Evolutionary conservation across 768 basidiomycete genomes (phyloP), one percentile per base, ranked within the genome.

Genomic region (Naematelia aurantialba): DNA sequence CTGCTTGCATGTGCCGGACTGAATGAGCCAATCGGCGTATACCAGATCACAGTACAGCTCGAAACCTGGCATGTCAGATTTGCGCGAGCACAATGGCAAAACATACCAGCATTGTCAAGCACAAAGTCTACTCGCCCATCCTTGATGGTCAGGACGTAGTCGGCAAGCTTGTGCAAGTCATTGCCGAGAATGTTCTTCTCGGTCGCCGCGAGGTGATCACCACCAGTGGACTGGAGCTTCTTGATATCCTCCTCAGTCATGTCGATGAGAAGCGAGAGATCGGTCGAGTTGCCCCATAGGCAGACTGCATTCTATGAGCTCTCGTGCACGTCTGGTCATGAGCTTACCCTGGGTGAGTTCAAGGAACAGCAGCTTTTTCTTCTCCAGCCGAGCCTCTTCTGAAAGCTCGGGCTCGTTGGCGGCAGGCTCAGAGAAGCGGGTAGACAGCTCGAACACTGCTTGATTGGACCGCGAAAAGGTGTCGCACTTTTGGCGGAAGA

Each of bases 211-310:
- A 97, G 85, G 61, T 90, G 85, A 47, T 91, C 93, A n/a, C 91
- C 91, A 11, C 92, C 93, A 17, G 92, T 94, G 13, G 91, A 92
- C 74, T 97, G 93, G n/a, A 96, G 82, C 47, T 87, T 84, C 76
- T 91, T 92, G 79, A 97, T 96, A 76, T 96, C 92, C 27, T 96
- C 92, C 78, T 97, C 93, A 5, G 89, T 89, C 92, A 96, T 94
- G 79, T 97, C 90, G 77, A 96, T 97, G 59, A 96, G 82, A 34
- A 97, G 82, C 1, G 91, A 94, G 51, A 96, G 81, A 78, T 96
- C 93, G 51, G 93, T 97, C 8, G 92, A 91, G 79, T 97, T 96
- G 14, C 93, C 93, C 92, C 92, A 96, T 12, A 94, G 82, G 73
- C 91, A 94, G 53, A 96, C 91, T 89, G 50, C n/a, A 30, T 47